Evolutionary conservation across 23 red algal species (phyloP).

Genomic region (Agarophyton chilense): DNA sequence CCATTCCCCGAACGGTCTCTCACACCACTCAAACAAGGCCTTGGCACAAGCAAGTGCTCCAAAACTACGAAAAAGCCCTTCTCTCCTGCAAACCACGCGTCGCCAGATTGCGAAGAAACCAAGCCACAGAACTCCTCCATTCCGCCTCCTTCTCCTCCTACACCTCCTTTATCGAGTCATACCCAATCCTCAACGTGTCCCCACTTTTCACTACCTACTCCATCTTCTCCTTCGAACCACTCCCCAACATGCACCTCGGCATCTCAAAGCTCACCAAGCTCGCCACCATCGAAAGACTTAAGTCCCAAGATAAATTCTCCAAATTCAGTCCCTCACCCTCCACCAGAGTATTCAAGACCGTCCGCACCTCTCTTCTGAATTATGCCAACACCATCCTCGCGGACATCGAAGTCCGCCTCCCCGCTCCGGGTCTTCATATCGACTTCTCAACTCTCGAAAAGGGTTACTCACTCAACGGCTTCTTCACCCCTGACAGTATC

Average conservation of each 20-base stretch:
- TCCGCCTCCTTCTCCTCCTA: neutral
- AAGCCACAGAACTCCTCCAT: neutral
- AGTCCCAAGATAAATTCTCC: neutral
- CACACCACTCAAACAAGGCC: neutral
- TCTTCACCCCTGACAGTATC: no score
- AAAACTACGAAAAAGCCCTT: neutral
- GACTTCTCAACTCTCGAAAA: neutral
- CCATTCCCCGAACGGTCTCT: neutral
- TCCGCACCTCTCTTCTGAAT: neutral
- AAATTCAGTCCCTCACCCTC: neutral
- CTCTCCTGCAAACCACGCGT: neutral
- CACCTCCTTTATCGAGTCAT: neutral
- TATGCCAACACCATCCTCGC: neutral
- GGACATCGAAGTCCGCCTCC: neutral
- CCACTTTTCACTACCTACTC: neutral
- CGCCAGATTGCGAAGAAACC: neutral
- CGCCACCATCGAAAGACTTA: conserved; percentile 1
- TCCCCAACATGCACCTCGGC: conserved; percentile 5
- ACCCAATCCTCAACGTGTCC: no score
- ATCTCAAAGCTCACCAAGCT: conserved; percentile 14
- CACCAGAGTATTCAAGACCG: neutral
- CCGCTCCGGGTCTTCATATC: no score
- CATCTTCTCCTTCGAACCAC: conserved; percentile 12
- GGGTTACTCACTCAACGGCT: neutral
- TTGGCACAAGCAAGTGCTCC: no score